Percentiles rank a stretch among this genome's conserved stretches.
phyloP scores from a whole-genome alignment of 345 rosid species.

The Populus davidiana region DNA sequence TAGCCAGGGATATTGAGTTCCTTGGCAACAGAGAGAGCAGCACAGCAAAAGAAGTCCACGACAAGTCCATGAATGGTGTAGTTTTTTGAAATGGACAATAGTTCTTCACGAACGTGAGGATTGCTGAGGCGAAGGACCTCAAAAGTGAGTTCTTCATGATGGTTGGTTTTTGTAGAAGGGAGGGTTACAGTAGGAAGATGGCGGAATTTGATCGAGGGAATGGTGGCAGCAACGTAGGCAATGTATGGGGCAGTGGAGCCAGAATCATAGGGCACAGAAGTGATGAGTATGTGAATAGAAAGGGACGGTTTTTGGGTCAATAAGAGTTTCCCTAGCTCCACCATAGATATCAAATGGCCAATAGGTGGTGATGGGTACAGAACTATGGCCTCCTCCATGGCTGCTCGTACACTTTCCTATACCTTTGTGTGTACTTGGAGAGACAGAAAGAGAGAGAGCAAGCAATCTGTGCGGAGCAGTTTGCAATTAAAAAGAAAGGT shows the following conservation, averaged over 20 bases:
- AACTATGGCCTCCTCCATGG: slow-evolving; percentile 39
- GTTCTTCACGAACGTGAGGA: slow-evolving; percentile 22
- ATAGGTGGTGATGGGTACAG: slow-evolving; percentile 60
- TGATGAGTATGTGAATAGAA: slow-evolving; percentile 45
- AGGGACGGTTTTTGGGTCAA: slow-evolving; percentile 48
- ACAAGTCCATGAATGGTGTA: slow-evolving; percentile 18
- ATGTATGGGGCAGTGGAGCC: slow-evolving; percentile 38
- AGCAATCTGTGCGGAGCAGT: no score
- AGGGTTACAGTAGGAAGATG: slow-evolving; percentile 23
- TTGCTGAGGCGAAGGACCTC: slow-evolving; percentile 18
- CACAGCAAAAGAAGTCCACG: slow-evolving; percentile 27
- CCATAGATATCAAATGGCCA: slow-evolving; percentile 67
- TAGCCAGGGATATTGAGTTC: slow-evolving; percentile 24
- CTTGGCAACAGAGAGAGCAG: slow-evolving; percentile 9
- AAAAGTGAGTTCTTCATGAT: slow-evolving; percentile 12
- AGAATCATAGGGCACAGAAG: slow-evolving; percentile 37
- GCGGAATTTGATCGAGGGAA: slow-evolving; percentile 25
- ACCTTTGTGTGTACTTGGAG: no score
- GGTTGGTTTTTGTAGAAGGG: neutral
- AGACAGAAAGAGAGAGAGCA: no score
- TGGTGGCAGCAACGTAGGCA: slow-evolving; percentile 12
- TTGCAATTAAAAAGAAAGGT: neutral
- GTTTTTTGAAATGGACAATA: slow-evolving; percentile 7
- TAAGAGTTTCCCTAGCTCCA: slow-evolving; percentile 59
- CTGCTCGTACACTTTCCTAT: neutral